A percentile compares a stretch with the other conserved stretches of the same genome.
These are phyloP conservation scores for Solanum arcanum DNA, from an alignment of 257 asterid genomes.

Conservation along the genomic window DNA sequence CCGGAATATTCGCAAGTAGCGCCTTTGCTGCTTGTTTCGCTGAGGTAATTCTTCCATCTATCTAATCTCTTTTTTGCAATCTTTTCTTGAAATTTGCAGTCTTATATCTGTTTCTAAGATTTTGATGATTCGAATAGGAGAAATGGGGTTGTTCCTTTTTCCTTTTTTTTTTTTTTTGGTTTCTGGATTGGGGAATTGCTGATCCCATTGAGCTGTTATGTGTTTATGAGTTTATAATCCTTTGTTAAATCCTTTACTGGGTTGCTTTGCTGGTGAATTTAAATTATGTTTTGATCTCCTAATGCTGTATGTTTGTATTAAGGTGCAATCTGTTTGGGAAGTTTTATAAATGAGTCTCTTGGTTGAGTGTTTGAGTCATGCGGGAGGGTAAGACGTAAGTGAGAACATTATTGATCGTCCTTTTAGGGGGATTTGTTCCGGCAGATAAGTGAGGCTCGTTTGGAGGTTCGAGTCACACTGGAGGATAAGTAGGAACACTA, in stretches of 20 bases:
- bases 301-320: background rate
- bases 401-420: background rate
- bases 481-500: background rate
- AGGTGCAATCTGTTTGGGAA: background rate
- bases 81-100: background rate
- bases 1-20: slow-evolving; percentile 75
- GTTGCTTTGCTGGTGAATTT: background rate
- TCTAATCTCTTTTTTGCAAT: background rate
- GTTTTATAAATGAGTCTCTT: background rate
- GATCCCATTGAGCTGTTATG: background rate
- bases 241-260: background rate
- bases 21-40: slow-evolving; percentile 96
- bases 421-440: background rate
- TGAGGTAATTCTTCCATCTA: slow-evolving; percentile 34
- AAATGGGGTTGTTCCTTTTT: background rate
- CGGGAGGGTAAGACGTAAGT: background rate
- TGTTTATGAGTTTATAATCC: background rate
- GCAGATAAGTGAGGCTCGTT: background rate
- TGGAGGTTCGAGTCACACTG: background rate
- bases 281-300: background rate
- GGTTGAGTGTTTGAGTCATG: background rate
- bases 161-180: background rate
- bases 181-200: background rate
- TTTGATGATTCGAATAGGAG: background rate
- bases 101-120: background rate